Evolutionary conservation across 2,329 filamentous ascomycete species (phyloP).

Genomic region (Talaromyces verruculosus): DNA sequence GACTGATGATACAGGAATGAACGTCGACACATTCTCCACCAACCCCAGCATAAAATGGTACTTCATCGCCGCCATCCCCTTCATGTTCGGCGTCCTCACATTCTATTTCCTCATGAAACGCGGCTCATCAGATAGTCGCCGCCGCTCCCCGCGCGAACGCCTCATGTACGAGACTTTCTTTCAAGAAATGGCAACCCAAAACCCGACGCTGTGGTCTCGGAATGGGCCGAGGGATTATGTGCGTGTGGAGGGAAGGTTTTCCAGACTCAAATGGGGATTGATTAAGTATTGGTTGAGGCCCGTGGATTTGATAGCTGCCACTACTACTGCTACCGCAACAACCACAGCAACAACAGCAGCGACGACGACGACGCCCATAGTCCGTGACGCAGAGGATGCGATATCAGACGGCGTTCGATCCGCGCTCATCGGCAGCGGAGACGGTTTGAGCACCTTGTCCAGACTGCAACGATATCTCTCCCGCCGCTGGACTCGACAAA

Average conservation of each 20-base stretch:
- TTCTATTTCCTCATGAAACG: slow-evolving; percentile 53
- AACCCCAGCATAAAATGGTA: slow-evolving; percentile 52
- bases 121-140: slow-evolving; percentile 38
- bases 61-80: slow-evolving; percentile 48
- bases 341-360: not conserved
- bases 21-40: slow-evolving; percentile 48
- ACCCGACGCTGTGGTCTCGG: slow-evolving; percentile 52
- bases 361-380: not conserved
- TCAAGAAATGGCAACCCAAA: slow-evolving; percentile 46
- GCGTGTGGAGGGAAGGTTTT: slow-evolving; percentile 40
- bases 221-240: slow-evolving; percentile 47
- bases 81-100: slow-evolving; percentile 48
- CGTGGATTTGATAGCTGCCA: slow-evolving; percentile 36
- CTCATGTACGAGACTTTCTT: slow-evolving; percentile 55
- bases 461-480: slow-evolving; percentile 42
- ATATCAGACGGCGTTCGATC: not conserved
- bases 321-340: not conserved
- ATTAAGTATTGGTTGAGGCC: slow-evolving; percentile 49
- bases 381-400: not conserved
- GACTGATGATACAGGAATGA: slow-evolving; percentile 30
- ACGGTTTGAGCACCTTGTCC: slow-evolving; percentile 43
- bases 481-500: slow-evolving; percentile 42
- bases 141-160: slow-evolving; percentile 48
- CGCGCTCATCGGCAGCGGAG: slow-evolving; percentile 21
- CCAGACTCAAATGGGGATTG: slow-evolving; percentile 50